Percentiles rank a stretch among this genome's conserved stretches.
These are phyloP conservation scores for Xylaria bambusicola DNA, from an alignment of 495 filamentous ascomycete genomes.

Conservation along the genomic window DNA sequence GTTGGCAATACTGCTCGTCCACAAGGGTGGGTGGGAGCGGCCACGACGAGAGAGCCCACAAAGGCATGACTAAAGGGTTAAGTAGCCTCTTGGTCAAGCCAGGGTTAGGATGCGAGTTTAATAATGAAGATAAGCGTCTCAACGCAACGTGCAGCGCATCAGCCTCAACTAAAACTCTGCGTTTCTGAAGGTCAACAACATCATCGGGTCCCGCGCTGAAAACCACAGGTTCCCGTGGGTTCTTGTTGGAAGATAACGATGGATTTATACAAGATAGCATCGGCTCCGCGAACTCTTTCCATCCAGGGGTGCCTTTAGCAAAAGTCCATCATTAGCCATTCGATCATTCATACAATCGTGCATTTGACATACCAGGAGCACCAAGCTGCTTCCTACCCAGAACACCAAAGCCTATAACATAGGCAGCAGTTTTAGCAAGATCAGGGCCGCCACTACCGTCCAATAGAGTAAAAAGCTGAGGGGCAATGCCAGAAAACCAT, in stretches of 20 bases:
- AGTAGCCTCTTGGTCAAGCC: constrained; percentile 71
- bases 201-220: constrained; percentile 30
- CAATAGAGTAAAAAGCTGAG: constrained; percentile 67
- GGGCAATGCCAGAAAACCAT: constrained; percentile 66
- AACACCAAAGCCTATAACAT: constrained; percentile 74
- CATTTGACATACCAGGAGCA: constrained; percentile 57
- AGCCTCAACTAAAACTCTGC: constrained; percentile 43
- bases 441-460: constrained; percentile 66
- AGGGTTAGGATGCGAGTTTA: constrained; percentile 70
- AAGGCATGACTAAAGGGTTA: constrained; percentile 61
- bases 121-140: constrained; percentile 57
- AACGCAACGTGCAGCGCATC: constrained; percentile 52
- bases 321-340: constrained; percentile 4
- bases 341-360: background rate
- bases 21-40: constrained; percentile 27
- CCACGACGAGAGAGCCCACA: constrained; percentile 70
- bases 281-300: constrained; percentile 67
- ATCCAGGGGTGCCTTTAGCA: constrained; percentile 61
- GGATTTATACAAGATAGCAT: constrained; percentile 65
- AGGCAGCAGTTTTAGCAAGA: constrained; percentile 65
- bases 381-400: constrained; percentile 67
- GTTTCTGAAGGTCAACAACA: constrained; percentile 43
- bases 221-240: constrained; percentile 16
- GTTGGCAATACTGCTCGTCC: constrained; percentile 37
- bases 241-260: constrained; percentile 30